These are phyloP conservation scores for Leccinum pachyderme DNA, from an alignment of 1,284 basidiomycete genomes.

Conservation along the genomic window DNA sequence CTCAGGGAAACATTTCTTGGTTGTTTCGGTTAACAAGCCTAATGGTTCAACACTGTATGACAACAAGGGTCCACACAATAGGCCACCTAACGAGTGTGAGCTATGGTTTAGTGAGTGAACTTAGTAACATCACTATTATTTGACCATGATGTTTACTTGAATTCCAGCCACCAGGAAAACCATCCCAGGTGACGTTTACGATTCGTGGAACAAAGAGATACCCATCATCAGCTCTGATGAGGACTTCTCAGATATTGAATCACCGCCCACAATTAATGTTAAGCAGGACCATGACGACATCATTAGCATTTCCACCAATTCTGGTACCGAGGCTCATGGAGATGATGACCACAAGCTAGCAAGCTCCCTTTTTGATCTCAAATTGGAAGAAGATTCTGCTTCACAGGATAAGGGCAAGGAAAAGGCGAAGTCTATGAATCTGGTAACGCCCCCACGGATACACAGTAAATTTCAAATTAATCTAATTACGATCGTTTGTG, in stretches of 20 bases:
- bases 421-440: neutral
- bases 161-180: neutral
- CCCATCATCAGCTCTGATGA: neutral
- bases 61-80: neutral
- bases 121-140: neutral
- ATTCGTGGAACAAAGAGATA: neutral
- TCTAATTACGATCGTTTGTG: neutral
- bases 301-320: neutral
- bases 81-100: neutral
- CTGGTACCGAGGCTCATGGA: neutral
- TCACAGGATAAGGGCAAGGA: neutral
- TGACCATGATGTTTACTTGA: neutral
- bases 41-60: neutral
- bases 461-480: neutral
- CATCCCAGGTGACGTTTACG: neutral
- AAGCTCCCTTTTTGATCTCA: neutral
- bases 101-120: constrained; percentile 1
- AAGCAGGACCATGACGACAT: neutral
- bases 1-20: neutral
- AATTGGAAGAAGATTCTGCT: neutral
- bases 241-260: neutral
- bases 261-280: neutral
- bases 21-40: neutral
- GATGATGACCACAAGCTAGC: neutral
- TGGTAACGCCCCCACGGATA: neutral